Evolutionary conservation across 257 asterid species (phyloP), one percentile per base, ranked within the genome.

Genomic region (Verbena officinalis): DNA sequence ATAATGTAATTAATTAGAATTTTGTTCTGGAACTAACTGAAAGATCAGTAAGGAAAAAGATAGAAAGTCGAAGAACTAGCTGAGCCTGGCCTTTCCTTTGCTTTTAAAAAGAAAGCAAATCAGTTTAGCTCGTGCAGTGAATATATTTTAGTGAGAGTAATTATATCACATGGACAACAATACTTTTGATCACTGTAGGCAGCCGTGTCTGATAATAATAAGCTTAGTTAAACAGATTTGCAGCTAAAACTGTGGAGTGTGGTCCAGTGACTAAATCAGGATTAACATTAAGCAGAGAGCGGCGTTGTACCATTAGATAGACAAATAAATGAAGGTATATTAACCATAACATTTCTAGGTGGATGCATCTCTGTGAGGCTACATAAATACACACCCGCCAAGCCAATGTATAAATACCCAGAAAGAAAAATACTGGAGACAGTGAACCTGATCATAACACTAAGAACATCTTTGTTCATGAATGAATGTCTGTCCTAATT

Each of bases 401-500:
- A n/a, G 7, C 42, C 7, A 46, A 14, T 0, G 3, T 38, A 23
- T 43, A 14, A 8, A 1, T 7, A 15, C 33, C 55, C 1, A 8
- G n/a, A 38, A 7, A 9, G 14, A 15, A 58, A 46, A 30, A 9
- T n/a, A n/a, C n/a, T n/a, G 44, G 48, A 51, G 19, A 30, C 22
- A 17, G 13, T 38, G 31, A 55, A 51, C 23, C 55, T 42, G 24
- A 13, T 15, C n/a, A 39, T 40, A 33, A 9, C 15, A 43, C 12
- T 46, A 13, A 5, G 49, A 33, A 17, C 43, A 17, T 38, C 31
- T 40, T 46, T 15, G 16, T 43, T 45, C 33, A 50, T n/a, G 13
- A 51, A 17, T 65, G 69, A 42, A 23, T 36, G 63, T 36, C n/a
- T 55, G 50, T 24, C 55, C n/a, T n/a, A n/a, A 58, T 34, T 22